These are phyloP conservation scores for Drechslerella coelobrocha DNA, from an alignment of 2,329 filamentous ascomycete species.

Conservation along the genomic window DNA sequence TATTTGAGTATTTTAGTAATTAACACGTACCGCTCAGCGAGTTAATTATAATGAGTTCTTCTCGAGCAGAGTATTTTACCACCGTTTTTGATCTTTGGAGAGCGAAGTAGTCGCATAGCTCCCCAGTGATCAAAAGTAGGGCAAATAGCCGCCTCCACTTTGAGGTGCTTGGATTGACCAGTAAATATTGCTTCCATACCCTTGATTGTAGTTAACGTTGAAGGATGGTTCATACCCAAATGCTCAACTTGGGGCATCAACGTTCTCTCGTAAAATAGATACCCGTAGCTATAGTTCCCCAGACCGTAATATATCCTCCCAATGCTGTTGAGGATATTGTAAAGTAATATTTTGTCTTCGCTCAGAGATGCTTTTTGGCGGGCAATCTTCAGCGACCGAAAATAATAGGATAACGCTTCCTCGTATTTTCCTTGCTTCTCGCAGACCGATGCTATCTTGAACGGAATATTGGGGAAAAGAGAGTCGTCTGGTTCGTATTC, in stretches of 20 bases:
- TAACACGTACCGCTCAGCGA: too few species aligned
- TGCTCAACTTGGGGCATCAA: background rate
- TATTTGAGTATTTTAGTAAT: too few species aligned
- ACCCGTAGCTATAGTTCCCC: background rate
- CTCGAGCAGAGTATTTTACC: too few species aligned
- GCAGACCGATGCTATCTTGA: background rate
- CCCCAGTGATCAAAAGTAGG: background rate
- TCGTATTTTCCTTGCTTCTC: constrained; percentile 3
- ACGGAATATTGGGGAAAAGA: background rate
- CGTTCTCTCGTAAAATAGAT: background rate
- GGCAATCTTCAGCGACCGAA: background rate
- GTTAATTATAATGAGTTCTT: too few species aligned
- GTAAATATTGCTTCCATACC: background rate
- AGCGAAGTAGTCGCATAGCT: background rate
- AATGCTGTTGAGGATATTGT: background rate
- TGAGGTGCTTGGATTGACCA: background rate
- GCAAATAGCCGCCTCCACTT: background rate
- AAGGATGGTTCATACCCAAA: background rate
- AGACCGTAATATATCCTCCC: background rate
- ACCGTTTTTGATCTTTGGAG: background rate
- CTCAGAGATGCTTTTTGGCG: background rate
- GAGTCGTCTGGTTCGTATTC: background rate
- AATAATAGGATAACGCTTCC: constrained; percentile 7
- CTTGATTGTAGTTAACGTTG: background rate
- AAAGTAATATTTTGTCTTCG: background rate